Conservation (phyloP, 164 flowering plant genomes). For the Umbellularia californica region DNA sequence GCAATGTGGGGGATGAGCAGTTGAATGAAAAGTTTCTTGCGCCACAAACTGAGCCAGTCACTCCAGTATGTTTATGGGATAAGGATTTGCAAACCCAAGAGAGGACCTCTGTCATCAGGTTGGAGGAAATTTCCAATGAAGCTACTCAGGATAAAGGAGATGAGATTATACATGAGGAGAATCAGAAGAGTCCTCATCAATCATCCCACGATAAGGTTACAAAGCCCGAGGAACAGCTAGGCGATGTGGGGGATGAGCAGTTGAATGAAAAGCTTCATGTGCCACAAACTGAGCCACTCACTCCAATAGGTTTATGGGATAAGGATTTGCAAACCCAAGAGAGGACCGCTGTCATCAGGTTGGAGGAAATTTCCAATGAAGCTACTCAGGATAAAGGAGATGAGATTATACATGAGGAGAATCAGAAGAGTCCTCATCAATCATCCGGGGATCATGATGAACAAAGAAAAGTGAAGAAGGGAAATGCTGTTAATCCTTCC, state of each 20-base stretch:
- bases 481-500: no score
- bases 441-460: neutral
- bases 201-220: neutral
- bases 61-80: neutral
- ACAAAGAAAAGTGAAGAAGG: neutral
- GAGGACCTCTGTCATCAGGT: neutral
- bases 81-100: neutral
- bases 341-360: neutral
- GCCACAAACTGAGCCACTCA: neutral
- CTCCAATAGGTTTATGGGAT: neutral
- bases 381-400: neutral
- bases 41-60: neutral
- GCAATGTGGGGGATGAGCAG: neutral
- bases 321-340: neutral
- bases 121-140: neutral
- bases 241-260: neutral
- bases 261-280: neutral
- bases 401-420: neutral
- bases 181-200: neutral
- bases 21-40: neutral
- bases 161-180: neutral
- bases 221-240: neutral
- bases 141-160: neutral
- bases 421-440: neutral
- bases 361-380: neutral